Evolutionary conservation across 2,329 filamentous ascomycete genomes (phyloP).

Genomic region (Rhynchosporium graminicola): DNA sequence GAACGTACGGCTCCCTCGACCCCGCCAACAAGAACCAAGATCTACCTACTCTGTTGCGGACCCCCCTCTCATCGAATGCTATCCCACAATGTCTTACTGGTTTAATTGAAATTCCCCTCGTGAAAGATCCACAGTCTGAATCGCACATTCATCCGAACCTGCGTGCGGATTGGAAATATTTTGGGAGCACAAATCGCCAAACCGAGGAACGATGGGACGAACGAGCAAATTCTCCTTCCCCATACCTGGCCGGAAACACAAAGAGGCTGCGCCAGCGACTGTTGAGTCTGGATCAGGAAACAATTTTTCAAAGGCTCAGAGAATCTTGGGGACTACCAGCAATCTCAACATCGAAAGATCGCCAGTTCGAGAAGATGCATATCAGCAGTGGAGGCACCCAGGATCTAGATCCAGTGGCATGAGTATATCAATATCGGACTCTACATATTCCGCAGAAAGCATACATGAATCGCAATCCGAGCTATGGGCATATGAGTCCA

Average conservation of each 20-base stretch:
- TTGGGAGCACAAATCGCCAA: background rate
- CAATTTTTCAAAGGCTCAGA: conserved; percentile 39
- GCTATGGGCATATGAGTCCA: conserved; percentile 35
- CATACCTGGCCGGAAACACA: conserved; percentile 38
- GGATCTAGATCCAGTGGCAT: conserved; percentile 44
- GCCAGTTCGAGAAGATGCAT: conserved; percentile 27
- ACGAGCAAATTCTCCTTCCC: conserved; percentile 43
- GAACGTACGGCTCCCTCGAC: background rate
- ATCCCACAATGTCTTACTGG: conserved; percentile 19
- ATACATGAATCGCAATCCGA: conserved; percentile 29
- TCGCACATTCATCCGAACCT: background rate
- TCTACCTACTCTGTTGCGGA: conserved; percentile 7
- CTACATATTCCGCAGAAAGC: conserved; percentile 31
- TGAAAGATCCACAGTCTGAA: conserved; percentile 16
- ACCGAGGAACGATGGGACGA: conserved; percentile 37
- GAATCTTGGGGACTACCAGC: conserved; percentile 37
- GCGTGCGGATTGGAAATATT: background rate
- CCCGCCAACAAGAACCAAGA: conserved; percentile 20
- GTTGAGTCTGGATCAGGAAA: background rate
- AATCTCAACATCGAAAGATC: conserved; percentile 51
- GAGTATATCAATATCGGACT: conserved; percentile 44
- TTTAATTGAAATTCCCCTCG: conserved; percentile 1
- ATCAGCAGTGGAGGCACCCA: conserved; percentile 33
- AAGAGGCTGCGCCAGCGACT: background rate
- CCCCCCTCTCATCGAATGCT: conserved; percentile 17